phyloP scores from a whole-genome alignment of 139 green algal species.

The Closterium sp. region DNA sequence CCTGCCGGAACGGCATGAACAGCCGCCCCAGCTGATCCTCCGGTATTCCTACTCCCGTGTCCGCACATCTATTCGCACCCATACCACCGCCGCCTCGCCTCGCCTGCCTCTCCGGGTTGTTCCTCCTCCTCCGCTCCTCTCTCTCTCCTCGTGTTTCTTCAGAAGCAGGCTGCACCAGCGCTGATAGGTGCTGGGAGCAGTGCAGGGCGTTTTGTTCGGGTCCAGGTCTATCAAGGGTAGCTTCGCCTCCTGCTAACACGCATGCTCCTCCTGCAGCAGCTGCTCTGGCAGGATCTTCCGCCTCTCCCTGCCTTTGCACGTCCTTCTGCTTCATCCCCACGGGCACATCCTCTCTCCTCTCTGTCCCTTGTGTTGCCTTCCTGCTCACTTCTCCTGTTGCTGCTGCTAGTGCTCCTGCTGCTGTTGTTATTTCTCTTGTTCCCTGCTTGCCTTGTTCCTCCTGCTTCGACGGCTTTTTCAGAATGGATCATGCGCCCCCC shows the following conservation, averaged over 20 bases:
- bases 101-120: not conserved
- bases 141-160: not conserved
- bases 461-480: not conserved
- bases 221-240: not conserved
- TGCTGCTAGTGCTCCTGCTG: not conserved
- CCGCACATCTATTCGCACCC: constrained; percentile 31
- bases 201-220: too few species aligned
- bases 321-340: constrained; percentile 57
- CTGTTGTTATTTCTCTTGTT: not conserved
- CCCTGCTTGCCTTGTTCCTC: not conserved
- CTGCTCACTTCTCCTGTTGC: not conserved
- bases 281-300: not conserved
- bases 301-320: constrained; percentile 58
- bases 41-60: constrained; percentile 69
- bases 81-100: not conserved
- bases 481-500: not conserved
- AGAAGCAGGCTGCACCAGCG: not conserved
- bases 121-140: not conserved
- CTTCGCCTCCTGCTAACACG: not conserved
- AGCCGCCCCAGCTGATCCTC: constrained; percentile 24
- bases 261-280: not conserved
- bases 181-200: too few species aligned
- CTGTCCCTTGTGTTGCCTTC: not conserved
- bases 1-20: constrained; percentile 58
- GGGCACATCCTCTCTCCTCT: not conserved